Evolutionary conservation across 1,284 basidiomycete genomes (phyloP).

Genomic region (Rhodotorula sp.): DNA sequence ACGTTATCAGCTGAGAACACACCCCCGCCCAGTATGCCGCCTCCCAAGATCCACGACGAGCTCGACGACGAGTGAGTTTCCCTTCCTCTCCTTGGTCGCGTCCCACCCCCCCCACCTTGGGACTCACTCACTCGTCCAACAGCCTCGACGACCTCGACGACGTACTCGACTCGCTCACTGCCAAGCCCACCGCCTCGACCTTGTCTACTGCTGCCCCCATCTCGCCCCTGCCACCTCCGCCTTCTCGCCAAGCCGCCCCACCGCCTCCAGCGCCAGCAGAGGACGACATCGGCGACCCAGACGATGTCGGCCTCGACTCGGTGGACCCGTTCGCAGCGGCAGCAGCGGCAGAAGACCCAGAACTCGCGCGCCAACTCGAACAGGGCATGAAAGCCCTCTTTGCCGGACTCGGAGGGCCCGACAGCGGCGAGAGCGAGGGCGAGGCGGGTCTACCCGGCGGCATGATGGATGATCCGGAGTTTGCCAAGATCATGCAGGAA

Average conservation of each 20-base stretch:
- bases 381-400: slow-evolving; percentile 83
- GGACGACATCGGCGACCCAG: slow-evolving; percentile 54
- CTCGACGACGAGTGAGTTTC: slow-evolving; percentile 12
- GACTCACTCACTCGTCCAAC: background rate
- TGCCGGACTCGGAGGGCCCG: slow-evolving; percentile 57
- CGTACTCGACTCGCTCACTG: slow-evolving; percentile 56
- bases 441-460: slow-evolving; percentile 47
- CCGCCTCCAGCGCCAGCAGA: slow-evolving; percentile 45
- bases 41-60: slow-evolving; percentile 22
- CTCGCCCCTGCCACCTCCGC: slow-evolving; percentile 29
- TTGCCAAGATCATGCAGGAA: slow-evolving; percentile 32
- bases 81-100: slow-evolving; percentile 1
- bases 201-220: slow-evolving; percentile 53
- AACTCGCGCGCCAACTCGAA: slow-evolving; percentile 71
- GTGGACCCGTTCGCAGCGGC: no score
- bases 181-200: slow-evolving; percentile 19
- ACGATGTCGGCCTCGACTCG: slow-evolving; percentile 44
- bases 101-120: background rate
- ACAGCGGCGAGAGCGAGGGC: background rate
- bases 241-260: slow-evolving; percentile 8
- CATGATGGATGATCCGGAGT: slow-evolving; percentile 31
- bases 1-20: no score
- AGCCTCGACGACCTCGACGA: slow-evolving; percentile 40
- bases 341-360: slow-evolving; percentile 39
- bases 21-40: slow-evolving; percentile 5